Conservation (phyloP, 2,329 filamentous ascomycete genomes). For the Trichocomaceae sp. region DNA sequence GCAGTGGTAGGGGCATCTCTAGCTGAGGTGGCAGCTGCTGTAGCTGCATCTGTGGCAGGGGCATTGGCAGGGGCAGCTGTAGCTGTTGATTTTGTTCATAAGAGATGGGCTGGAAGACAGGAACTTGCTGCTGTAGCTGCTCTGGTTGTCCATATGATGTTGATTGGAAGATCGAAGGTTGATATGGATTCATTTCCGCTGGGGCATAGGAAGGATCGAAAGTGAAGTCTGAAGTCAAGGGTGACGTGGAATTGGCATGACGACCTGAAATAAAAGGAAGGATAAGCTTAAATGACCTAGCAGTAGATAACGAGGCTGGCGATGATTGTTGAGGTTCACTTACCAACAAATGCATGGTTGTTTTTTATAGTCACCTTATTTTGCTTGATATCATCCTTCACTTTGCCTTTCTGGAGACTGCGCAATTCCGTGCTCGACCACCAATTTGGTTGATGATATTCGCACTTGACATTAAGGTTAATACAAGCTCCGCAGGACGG, state of each 20-base stretch:
- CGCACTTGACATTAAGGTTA: conserved; percentile 75
- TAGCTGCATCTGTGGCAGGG: too few species aligned
- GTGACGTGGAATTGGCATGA: conserved; percentile 69
- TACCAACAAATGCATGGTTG: conserved; percentile 46
- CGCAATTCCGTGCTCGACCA: conserved; percentile 91
- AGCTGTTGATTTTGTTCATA: too few species aligned
- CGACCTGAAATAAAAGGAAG: conserved; percentile 44
- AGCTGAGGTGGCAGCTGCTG: too few species aligned
- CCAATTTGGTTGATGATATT: conserved; percentile 96
- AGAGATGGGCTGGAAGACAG: too few species aligned
- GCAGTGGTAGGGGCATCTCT: too few species aligned
- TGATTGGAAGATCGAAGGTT: conserved; percentile 50
- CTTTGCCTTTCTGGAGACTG: conserved; percentile 80
- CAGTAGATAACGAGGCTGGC: not conserved
- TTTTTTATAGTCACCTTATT: conserved; percentile 91
- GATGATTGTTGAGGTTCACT: conserved; percentile 43
- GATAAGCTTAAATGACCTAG: not conserved
- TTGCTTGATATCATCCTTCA: conserved; percentile 96
- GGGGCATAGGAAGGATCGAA: conserved; percentile 58
- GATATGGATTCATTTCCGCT: conserved; percentile 38
- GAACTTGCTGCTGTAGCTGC: not conserved
- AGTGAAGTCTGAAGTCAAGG: conserved; percentile 57
- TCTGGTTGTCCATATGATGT: conserved; percentile 50
- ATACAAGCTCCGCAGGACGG: conserved; percentile 58
- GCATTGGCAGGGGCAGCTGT: too few species aligned